phyloP scores from a whole-genome alignment of 2,329 filamentous ascomycete species.

The Xylaria sp. region DNA sequence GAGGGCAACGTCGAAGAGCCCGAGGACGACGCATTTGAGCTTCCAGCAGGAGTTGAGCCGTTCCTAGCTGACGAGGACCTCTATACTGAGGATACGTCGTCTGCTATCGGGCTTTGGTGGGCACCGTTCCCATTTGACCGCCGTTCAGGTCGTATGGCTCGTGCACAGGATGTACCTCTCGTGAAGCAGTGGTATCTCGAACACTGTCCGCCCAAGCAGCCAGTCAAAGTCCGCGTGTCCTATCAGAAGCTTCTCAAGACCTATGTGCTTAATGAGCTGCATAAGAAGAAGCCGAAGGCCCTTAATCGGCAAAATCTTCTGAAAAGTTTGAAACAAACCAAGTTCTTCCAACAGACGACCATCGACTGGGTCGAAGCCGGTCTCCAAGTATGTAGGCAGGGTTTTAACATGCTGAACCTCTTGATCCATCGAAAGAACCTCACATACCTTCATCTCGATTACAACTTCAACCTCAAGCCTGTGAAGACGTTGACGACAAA shows the following conservation, averaged over 20 bases:
- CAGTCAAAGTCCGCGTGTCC: constrained; percentile 95
- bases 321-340: constrained; percentile 88
- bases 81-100: constrained; percentile 84
- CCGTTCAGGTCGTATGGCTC: constrained; percentile 91
- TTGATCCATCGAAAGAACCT: constrained; percentile 98
- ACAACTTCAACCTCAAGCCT: constrained; percentile 99
- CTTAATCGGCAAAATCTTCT: constrained; percentile 93
- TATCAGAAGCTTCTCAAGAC: constrained; percentile 98
- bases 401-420: constrained; percentile 98
- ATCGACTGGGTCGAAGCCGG: constrained; percentile 99
- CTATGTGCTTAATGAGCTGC: constrained; percentile 93
- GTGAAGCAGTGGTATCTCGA: constrained; percentile 99
- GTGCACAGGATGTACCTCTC: constrained; percentile 93
- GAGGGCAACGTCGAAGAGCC: constrained; percentile 70
- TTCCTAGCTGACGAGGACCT: constrained; percentile 90
- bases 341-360: constrained; percentile 99
- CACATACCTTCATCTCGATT: constrained; percentile 96
- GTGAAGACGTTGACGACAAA: constrained; percentile 99
- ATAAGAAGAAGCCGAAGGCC: constrained; percentile 93
- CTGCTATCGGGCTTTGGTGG: constrained; percentile 96
- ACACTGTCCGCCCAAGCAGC: constrained; percentile 83
- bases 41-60: constrained; percentile 79
- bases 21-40: constrained; percentile 81
- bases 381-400: constrained; percentile 95
- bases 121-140: constrained; percentile 95